These are phyloP conservation scores for Curvularia spicifera DNA, from an alignment of 2,329 filamentous ascomycete genomes.

Conservation along the genomic window DNA sequence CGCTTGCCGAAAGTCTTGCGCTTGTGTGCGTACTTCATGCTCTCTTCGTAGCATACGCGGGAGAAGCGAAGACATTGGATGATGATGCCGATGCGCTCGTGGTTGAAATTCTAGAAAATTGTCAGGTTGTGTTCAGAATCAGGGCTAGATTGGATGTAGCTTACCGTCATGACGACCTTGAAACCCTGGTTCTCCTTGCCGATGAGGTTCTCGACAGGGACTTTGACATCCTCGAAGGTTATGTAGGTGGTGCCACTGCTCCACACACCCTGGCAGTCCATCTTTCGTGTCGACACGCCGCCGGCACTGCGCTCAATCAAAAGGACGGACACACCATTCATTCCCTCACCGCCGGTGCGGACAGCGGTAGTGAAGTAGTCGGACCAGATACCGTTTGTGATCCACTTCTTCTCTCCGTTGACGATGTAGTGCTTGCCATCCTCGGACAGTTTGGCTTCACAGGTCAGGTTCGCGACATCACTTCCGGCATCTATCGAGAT, in stretches of 20 bases:
- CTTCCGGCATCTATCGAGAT: constrained; percentile 73
- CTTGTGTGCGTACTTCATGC: constrained; percentile 96
- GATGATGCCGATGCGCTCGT: constrained; percentile 98
- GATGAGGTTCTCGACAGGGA: constrained; percentile 97
- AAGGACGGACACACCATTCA: constrained; percentile 90
- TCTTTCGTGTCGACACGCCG: constrained; percentile 89
- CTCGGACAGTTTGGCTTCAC: constrained; percentile 91
- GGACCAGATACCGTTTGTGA: constrained; percentile 95
- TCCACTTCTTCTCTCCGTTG: constrained; percentile 99
- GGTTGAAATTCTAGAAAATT: constrained; percentile 80
- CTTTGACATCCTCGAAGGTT: constrained; percentile 98
- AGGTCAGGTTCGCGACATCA: constrained; percentile 93
- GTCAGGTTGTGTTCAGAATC: background rate
- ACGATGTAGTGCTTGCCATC: constrained; percentile 99
- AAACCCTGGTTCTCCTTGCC: constrained; percentile 99
- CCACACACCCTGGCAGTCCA: constrained; percentile 94
- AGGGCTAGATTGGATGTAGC: background rate
- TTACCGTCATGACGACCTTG: constrained; percentile 90
- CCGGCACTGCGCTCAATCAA: constrained; percentile 86
- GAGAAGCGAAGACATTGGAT: constrained; percentile 96
- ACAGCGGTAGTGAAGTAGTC: constrained; percentile 89
- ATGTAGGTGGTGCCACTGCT: constrained; percentile 94
- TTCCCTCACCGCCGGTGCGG: constrained; percentile 75
- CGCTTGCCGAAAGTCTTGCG: constrained; percentile 95
- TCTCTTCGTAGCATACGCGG: constrained; percentile 96